Base-by-base conservation (phyloP, 2,329 filamentous ascomycete species). In the Xylariaceae sp. region DNA sequence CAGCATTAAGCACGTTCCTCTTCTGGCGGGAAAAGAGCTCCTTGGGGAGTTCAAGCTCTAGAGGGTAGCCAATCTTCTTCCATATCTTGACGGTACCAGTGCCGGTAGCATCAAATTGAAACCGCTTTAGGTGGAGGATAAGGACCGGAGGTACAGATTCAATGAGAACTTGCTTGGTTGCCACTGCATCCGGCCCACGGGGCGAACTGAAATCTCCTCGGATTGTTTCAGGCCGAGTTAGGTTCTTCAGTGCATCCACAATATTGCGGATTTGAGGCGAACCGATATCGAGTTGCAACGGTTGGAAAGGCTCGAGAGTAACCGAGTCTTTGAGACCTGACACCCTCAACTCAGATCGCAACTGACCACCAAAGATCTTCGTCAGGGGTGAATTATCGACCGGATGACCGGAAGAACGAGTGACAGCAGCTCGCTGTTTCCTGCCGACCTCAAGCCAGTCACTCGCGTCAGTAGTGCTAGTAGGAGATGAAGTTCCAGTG, bases 361-460 rank as follows among this genome's bases (percentile, higher is more conserved):
- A 78, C 62, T 93, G 87, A 11, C 94, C 94, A 49, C 92, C 91
- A 67, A 99, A 99, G 40, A 99, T 96, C 68, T 90, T 94, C 19
- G 89, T 96, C 52, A 99, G 82, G 0, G 94, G 94, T 2, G 91
- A 95, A 45, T 88, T 86, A 5, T 81, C 77, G 45, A 82, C 79
- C 19, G 86, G 80, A 18, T 82, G 79, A 2, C 93, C 93, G 2
- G 92, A 94, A 3, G 90, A 90, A 53, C 92, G 87, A 9, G 92
- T 97, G 43, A 95, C 79, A 1, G 91, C 86, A 13, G 92, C 75
- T 63, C 90, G 93, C 67, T 97, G 94, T 72, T 93, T 95, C 31
- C 87, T 89, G 2, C 93, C 93, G 54, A 99, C 94, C 69, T 99
- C 94, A 31, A 94, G 78, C 94, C 94, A 99, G n/a, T 86, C 89